A percentile compares a stretch with the other conserved stretches of the same genome.
Evolutionary conservation across 768 basidiomycete species (phyloP).

Genomic region (Pleurotus pulmonarius): DNA sequence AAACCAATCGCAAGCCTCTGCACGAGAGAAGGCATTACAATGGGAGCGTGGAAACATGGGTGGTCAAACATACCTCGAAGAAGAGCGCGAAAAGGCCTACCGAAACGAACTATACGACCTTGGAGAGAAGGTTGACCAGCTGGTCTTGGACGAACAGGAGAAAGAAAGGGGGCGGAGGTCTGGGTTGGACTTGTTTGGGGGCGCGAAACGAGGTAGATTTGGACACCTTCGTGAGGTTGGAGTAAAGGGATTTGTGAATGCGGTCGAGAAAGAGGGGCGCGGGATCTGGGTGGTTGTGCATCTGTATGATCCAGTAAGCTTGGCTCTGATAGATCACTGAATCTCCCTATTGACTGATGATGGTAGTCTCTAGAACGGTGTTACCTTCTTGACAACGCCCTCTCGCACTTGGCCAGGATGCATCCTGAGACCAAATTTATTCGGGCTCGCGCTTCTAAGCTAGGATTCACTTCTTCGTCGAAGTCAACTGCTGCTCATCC

Average conservation of each 20-base stretch:
- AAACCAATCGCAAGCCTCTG: conserved; percentile 33
- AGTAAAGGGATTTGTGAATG: conserved; percentile 62
- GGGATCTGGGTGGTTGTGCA: conserved; percentile 83
- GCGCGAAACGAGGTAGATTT: conserved; percentile 52
- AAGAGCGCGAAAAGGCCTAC: conserved; percentile 54
- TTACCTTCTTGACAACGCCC: conserved; percentile 61
- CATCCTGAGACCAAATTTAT: conserved; percentile 77
- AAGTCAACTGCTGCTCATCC: neutral
- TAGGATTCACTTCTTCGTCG: conserved; percentile 57
- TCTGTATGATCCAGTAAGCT: conserved; percentile 73
- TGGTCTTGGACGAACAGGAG: conserved; percentile 39
- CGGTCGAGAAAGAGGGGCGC: conserved; percentile 68
- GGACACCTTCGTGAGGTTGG: conserved; percentile 84
- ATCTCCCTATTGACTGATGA: conserved; percentile 1
- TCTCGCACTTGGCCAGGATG: conserved; percentile 64
- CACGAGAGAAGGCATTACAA: conserved; percentile 48
- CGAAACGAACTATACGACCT: conserved; percentile 15
- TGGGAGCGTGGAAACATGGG: conserved; percentile 61
- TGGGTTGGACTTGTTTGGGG: conserved; percentile 43
- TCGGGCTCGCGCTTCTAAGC: conserved; percentile 69
- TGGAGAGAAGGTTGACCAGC: conserved; percentile 43
- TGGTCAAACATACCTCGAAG: conserved; percentile 74
- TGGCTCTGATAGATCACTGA: neutral
- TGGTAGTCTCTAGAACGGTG: conserved; percentile 73
- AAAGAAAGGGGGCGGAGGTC: conserved; percentile 16